phyloP scores from a whole-genome alignment of 192 early-diverging fungal genomes.

The Backusella luteola region DNA sequence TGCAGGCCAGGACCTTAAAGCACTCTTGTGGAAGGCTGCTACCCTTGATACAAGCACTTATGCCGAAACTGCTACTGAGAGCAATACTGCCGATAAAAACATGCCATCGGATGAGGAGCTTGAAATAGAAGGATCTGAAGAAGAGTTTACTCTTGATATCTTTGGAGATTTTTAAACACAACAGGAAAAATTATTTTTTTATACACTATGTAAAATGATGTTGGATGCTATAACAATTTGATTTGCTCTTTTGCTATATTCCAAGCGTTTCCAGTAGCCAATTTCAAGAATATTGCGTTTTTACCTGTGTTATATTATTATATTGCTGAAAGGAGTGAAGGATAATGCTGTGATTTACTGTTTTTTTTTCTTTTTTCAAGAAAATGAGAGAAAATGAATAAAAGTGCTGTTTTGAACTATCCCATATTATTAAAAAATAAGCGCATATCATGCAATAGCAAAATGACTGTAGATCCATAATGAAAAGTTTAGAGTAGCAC shows the following conservation, averaged over 20 bases:
- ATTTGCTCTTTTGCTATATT: not conserved
- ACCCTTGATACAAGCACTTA: constrained; percentile 47
- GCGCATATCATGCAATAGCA: no score
- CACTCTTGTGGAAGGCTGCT: constrained; percentile 87
- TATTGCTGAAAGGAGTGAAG: no score
- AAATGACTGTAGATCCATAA: no score
- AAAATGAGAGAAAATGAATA: not conserved
- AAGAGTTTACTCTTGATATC: constrained; percentile 20
- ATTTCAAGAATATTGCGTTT: not conserved
- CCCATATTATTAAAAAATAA: no score
- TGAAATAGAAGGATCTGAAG: constrained; percentile 71
- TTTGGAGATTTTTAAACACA: not conserved
- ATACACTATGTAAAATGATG: not conserved
- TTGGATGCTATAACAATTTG: not conserved
- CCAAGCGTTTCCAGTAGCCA: no score
- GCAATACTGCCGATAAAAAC: constrained; percentile 34
- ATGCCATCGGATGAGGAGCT: constrained; percentile 27
- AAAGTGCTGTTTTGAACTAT: not conserved
- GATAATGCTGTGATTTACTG: not conserved
- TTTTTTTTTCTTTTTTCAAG: not conserved
- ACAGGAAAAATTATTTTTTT: not conserved
- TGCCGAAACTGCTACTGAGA: constrained; percentile 29
- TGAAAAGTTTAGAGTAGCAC: no score
- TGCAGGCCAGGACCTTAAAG: constrained; percentile 83
- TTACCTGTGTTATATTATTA: not conserved